Conservation (phyloP, 176 grass and related monocot species). For the Hordeum marinum region DNA sequence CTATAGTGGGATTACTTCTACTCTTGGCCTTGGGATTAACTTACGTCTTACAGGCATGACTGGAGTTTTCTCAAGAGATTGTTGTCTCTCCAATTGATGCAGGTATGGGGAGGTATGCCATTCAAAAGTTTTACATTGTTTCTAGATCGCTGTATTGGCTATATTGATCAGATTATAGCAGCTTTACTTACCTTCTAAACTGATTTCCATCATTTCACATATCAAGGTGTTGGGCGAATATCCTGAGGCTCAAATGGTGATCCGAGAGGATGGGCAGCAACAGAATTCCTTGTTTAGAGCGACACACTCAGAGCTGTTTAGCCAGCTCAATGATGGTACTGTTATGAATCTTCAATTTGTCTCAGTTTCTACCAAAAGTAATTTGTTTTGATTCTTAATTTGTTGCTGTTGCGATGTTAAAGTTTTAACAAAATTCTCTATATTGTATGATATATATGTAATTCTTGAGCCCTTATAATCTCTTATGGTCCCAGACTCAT, state of each 20-base stretch:
- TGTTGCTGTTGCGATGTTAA: conserved; percentile 5
- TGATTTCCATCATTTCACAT: conserved; percentile 21
- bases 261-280: conserved; percentile 28
- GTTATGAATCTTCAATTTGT: conserved; percentile 3
- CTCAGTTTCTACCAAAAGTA: background rate
- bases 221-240: conserved; percentile 82
- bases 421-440: background rate
- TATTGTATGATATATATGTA: background rate
- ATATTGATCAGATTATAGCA: background rate
- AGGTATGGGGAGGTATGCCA: conserved; percentile 80
- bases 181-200: conserved; percentile 7
- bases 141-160: conserved; percentile 12
- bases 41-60: conserved; percentile 68
- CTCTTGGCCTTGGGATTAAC: conserved; percentile 10
- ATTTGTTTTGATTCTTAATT: background rate
- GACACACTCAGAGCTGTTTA: conserved; percentile 59
- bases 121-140: conserved; percentile 29
- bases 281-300: conserved; percentile 52
- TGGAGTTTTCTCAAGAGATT: conserved; percentile 78
- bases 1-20: conserved; percentile 16
- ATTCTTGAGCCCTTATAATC: background rate
- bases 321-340: conserved; percentile 82
- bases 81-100: conserved; percentile 76
- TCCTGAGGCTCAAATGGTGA: conserved; percentile 40
- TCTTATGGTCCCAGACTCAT: background rate